Evolutionary conservation across 2,329 filamentous ascomycete species (phyloP).

Genomic region (Scedosporium aurantiacum): DNA sequence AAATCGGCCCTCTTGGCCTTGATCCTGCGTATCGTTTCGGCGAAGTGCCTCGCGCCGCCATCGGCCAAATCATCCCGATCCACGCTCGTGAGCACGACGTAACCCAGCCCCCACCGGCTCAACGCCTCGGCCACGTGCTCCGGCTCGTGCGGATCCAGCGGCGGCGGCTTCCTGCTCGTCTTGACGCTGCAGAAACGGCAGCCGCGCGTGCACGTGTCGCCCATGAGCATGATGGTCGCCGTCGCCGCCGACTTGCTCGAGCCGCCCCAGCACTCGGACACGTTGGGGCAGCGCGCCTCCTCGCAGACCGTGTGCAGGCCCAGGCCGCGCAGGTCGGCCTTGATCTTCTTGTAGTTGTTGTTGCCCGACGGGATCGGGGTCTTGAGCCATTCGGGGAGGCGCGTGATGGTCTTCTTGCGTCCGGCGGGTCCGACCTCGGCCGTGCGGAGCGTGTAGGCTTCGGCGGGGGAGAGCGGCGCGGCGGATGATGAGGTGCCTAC

Average conservation of each 20-base stretch:
- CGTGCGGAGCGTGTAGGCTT: conserved; percentile 50
- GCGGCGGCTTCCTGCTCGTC: conserved; percentile 62
- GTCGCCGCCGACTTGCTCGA: conserved; percentile 80
- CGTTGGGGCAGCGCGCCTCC: conserved; percentile 94
- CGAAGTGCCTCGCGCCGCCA: conserved; percentile 80
- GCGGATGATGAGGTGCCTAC: conserved; percentile 29
- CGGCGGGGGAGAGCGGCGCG: conserved; percentile 33
- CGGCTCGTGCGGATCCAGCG: conserved; percentile 89
- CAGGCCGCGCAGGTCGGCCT: conserved; percentile 80
- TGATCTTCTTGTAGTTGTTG: conserved; percentile 85
- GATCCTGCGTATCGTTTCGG: conserved; percentile 88
- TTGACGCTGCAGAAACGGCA: conserved; percentile 98
- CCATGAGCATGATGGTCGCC: conserved; percentile 99
- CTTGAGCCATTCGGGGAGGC: conserved; percentile 89
- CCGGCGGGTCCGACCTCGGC: conserved; percentile 54
- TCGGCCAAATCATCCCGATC: conserved; percentile 88
- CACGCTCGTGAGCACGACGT: conserved; percentile 87
- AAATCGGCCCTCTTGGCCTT: conserved; percentile 71
- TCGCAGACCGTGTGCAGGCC: conserved; percentile 94
- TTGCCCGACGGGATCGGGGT: conserved; percentile 79
- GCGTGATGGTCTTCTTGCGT: conserved; percentile 53
- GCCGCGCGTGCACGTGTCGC: conserved; percentile 91
- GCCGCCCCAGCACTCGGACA: conserved; percentile 96
- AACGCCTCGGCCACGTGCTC: conserved; percentile 94
- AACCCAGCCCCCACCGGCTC: conserved; percentile 84